Percentiles rank a stretch among this genome's conserved stretches.
Evolutionary conservation across 2,329 filamentous ascomycete species (phyloP).

Genomic region (Fusarium tricinctum): DNA sequence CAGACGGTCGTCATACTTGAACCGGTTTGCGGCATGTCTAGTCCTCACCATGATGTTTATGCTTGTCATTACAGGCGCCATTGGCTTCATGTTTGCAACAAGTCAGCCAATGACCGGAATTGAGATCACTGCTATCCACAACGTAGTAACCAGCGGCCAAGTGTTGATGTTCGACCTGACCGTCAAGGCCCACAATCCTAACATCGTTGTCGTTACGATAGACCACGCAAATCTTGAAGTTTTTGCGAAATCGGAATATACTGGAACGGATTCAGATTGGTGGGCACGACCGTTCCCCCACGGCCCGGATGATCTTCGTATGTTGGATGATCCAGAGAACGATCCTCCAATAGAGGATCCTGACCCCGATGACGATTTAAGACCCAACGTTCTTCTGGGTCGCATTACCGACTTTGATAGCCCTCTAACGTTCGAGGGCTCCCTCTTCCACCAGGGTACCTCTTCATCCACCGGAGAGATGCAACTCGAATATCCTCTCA

Average conservation of each 20-base stretch:
- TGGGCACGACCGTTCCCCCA: slow-evolving; percentile 59
- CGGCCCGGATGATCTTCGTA: slow-evolving; percentile 47
- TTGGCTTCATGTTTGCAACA: slow-evolving; percentile 91
- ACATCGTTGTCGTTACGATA: slow-evolving; percentile 88
- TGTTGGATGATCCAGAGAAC: slow-evolving; percentile 53
- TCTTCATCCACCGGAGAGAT: slow-evolving; percentile 86
- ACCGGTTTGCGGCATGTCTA: slow-evolving; percentile 86
- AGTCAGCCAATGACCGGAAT: slow-evolving; percentile 89
- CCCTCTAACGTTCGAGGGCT: slow-evolving; percentile 88
- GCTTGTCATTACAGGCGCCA: slow-evolving; percentile 84
- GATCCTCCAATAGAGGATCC: slow-evolving; percentile 68
- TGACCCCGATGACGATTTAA: slow-evolving; percentile 70
- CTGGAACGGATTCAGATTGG: slow-evolving; percentile 77
- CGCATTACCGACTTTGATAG: slow-evolving; percentile 90
- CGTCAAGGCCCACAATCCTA: slow-evolving; percentile 91
- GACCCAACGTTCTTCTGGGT: slow-evolving; percentile 90
- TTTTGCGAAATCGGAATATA: slow-evolving; percentile 93
- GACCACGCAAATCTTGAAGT: slow-evolving; percentile 90
- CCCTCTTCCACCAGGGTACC: slow-evolving; percentile 81
- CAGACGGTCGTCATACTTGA: slow-evolving; percentile 72
- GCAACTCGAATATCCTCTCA: slow-evolving; percentile 85
- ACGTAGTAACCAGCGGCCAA: slow-evolving; percentile 93
- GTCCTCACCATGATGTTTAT: slow-evolving; percentile 86
- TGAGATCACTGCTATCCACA: slow-evolving; percentile 82
- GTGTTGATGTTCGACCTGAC: slow-evolving; percentile 95